Conservation (phyloP, 805 yeast species). For the Hanseniaspora valbyensis region DNA sequence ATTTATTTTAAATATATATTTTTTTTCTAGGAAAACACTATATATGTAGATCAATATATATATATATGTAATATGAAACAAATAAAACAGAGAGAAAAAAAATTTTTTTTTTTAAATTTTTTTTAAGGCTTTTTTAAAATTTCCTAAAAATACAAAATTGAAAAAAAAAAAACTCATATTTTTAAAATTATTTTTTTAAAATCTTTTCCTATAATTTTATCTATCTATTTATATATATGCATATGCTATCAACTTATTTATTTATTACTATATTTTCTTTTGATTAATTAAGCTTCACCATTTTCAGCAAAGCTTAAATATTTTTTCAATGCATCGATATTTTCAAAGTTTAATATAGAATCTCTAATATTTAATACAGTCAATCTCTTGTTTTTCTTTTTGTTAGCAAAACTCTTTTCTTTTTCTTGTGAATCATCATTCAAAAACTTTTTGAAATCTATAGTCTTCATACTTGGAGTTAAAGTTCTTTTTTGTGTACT, state of each 20-base stretch:
- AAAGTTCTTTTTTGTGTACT: background rate
- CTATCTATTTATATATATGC: no score
- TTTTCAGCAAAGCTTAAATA: slow-evolving; percentile 24
- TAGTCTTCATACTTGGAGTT: slow-evolving; percentile 12
- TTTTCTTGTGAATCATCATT: background rate
- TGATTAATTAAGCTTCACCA: background rate
- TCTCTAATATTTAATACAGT: slow-evolving; percentile 13
- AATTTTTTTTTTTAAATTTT: background rate
- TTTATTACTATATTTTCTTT: background rate
- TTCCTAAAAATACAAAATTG: background rate
- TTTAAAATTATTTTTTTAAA: no score
- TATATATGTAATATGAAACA: no score
- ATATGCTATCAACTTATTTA: background rate
- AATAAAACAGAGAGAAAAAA: no score
- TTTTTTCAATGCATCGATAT: slow-evolving; percentile 23
- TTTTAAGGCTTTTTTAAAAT: background rate
- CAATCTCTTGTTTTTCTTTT: background rate
- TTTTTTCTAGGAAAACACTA: no score
- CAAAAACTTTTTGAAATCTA: slow-evolving; percentile 13
- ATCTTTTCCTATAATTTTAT: no score
- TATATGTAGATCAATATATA: no score
- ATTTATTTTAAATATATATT: no score
- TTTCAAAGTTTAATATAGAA: slow-evolving; percentile 16
- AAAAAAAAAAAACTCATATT: background rate
- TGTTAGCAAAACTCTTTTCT: background rate